Conservation (phyloP, 768 basidiomycete species). For the Phaeotremella skinneri region DNA sequence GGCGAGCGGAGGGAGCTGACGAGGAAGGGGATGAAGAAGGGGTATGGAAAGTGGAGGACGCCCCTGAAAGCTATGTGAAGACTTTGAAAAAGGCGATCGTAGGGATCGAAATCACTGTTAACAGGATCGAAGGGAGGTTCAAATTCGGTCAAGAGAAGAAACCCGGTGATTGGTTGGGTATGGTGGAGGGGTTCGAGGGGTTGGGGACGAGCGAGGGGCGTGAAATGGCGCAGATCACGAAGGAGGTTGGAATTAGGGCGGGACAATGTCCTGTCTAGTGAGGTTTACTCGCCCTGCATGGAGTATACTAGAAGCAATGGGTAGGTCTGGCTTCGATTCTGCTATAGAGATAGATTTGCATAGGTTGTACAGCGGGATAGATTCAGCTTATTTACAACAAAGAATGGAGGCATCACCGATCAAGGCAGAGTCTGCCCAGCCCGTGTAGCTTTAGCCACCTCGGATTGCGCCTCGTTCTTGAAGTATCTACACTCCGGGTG, state of each 20-base stretch:
- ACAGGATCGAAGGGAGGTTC: slow-evolving; percentile 47
- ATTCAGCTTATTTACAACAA: too few species aligned
- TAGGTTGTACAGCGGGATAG: too few species aligned
- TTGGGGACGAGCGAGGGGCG: slow-evolving; percentile 34
- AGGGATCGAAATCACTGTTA: slow-evolving; percentile 47
- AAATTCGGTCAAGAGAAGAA: slow-evolving; percentile 46
- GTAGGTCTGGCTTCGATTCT: too few species aligned
- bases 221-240: slow-evolving; percentile 30
- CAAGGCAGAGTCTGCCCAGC: slow-evolving; percentile 54
- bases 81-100: slow-evolving; percentile 47
- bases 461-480: slow-evolving; percentile 60
- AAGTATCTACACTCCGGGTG: slow-evolving; percentile 58
- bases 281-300: too few species aligned
- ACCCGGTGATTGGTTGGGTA: slow-evolving; percentile 46
- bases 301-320: too few species aligned
- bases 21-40: background rate
- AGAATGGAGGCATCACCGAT: too few species aligned
- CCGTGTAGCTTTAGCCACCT: slow-evolving; percentile 59
- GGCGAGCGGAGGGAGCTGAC: background rate
- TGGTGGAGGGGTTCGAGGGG: slow-evolving; percentile 42
- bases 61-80: slow-evolving; percentile 44
- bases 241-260: slow-evolving; percentile 14
- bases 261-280: slow-evolving; percentile 3
- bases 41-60: slow-evolving; percentile 44
- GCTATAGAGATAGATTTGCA: too few species aligned